Percentiles rank a stretch among this genome's conserved stretches.
phyloP scores from a whole-genome alignment of 139 green algal genomes.

The Chlamydomonas eustigma region DNA sequence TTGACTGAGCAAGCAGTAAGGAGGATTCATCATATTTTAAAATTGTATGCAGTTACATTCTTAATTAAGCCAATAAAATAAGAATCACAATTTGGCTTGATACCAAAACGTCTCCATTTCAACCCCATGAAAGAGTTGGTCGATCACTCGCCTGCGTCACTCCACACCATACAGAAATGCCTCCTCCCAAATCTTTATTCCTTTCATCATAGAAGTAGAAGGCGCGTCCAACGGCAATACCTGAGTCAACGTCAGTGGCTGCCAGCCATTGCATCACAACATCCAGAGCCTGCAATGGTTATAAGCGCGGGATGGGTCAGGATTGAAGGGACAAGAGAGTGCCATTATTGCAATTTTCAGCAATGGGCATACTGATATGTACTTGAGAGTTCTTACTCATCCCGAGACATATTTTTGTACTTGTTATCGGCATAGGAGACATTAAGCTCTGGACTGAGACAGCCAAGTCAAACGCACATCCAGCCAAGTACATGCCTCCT shows the following conservation, averaged over 20 bases:
- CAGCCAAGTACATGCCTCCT: too few species aligned
- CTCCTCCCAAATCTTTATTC: not conserved
- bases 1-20: too few species aligned
- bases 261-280: constrained; percentile 25
- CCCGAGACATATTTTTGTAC: not conserved
- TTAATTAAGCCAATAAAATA: not conserved
- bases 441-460: too few species aligned
- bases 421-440: too few species aligned
- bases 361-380: not conserved
- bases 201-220: constrained; percentile 31
- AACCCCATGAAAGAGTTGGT: not conserved
- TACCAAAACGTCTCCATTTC: not conserved
- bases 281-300: constrained; percentile 26
- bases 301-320: not conserved
- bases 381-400: not conserved
- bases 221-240: constrained; percentile 17
- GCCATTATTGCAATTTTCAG: not conserved
- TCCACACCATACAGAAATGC: not conserved
- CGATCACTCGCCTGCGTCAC: not conserved
- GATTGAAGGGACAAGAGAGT: not conserved
- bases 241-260: constrained; percentile 6
- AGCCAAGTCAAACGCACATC: too few species aligned
- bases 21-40: too few species aligned
- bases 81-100: not conserved
- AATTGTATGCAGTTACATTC: not conserved